Evolutionary conservation across 495 filamentous ascomycete species (phyloP).

Genomic region (Hypoxylon rickii): DNA sequence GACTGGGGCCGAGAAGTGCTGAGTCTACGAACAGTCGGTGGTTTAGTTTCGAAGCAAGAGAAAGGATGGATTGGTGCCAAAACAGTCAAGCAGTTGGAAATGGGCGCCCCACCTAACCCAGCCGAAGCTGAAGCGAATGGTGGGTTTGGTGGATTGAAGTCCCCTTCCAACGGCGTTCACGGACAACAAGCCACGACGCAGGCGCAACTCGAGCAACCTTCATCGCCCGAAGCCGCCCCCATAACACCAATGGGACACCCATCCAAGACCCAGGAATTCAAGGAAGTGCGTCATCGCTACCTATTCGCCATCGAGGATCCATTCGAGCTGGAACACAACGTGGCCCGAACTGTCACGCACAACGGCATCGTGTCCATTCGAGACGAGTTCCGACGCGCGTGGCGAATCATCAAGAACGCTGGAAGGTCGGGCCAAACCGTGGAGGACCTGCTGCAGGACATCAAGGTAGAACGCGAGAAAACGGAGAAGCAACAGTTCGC

Average conservation of each 20-base stretch:
- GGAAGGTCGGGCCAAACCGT: conserved; percentile 28
- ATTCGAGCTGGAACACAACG: conserved; percentile 82
- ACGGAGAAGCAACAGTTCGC: conserved; percentile 40
- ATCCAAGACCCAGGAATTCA: conserved; percentile 43
- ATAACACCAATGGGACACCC: background rate
- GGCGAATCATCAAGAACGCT: conserved; percentile 60
- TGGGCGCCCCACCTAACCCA: conserved; percentile 10
- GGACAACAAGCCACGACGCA: conserved; percentile 8
- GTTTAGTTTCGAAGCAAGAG: conserved; percentile 66
- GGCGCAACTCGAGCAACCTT: conserved; percentile 4
- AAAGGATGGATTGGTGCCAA: conserved; percentile 81
- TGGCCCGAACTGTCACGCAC: conserved; percentile 78
- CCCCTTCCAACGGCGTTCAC: conserved; percentile 2
- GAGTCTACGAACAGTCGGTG: conserved; percentile 70
- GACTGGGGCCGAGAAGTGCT: conserved; percentile 72
- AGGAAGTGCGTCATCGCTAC: conserved; percentile 75
- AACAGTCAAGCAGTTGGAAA: conserved; percentile 49
- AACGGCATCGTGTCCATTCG: conserved; percentile 74
- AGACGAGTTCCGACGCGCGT: conserved; percentile 78
- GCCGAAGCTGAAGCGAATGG: conserved; percentile 21
- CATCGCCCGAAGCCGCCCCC: background rate
- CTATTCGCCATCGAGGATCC: conserved; percentile 88
- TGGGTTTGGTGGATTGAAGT: conserved; percentile 10
- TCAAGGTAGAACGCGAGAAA: conserved; percentile 25
- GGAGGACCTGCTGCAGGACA: conserved; percentile 48